Evolutionary conservation across 345 rosid species (phyloP), one percentile per base, ranked within the genome.

Genomic region (Isatis tinctoria): DNA sequence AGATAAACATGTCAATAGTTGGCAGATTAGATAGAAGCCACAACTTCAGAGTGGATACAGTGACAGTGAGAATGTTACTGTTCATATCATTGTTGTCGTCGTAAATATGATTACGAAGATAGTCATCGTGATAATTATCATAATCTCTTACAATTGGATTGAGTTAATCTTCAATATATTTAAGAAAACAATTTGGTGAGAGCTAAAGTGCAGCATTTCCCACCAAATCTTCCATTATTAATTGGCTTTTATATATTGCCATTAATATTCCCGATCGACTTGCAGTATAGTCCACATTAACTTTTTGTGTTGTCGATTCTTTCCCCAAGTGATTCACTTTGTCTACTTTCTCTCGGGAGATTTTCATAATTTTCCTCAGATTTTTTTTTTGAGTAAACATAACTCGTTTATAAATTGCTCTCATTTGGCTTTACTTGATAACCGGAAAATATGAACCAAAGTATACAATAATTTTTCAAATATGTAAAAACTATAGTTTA

Each of bases 151-250:
- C 48, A 59, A 13, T 10, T 49, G 61, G 47, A 47, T 67, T 39
- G 18, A 39, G 28, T 35, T 47, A 3, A 9, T 58, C 40, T 41
- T 73, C 36, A 30, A 2, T 60, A 27, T 37, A 5, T 12, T 11
- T 4, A 20, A 53, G 27, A 49, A 4, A 40, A 10, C 4, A 26
- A 4, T 7, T 27, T 37, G 8, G 3, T 39, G 45, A 52, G 22
- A 53, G 47, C 3, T 72, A 16, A 24, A 73, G 45, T 49, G 75
- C 37, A 69, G 32, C 41, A 65, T 56, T 45, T 57, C 33, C 72
- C 77, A 74, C 65, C 65, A 56, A 65, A 56, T 43, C 22, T 44
- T 65, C 65, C 20, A 56, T 44, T 74, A 33, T 58, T n/a, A n/a
- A n/a, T n/a, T 35, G 59, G 32, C 54, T 45, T 56, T 12, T 57